Base-by-base conservation (phyloP, 352 stramenopile genomes). In the Phytophthora niederhauseri region DNA sequence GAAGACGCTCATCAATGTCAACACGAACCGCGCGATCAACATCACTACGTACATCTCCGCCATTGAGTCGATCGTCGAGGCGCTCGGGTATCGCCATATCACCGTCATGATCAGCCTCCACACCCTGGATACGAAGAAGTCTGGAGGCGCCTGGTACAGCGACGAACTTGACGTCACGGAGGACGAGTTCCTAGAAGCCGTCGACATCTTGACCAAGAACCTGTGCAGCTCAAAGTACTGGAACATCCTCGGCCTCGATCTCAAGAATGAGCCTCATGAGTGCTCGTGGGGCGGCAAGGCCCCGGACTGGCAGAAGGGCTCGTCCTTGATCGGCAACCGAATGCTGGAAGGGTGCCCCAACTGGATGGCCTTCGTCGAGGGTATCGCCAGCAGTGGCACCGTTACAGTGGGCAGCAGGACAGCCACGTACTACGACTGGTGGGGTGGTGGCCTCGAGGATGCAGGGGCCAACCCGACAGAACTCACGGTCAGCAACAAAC, bases 81-180 rank as follows among this genome's bases (percentile, higher is more conserved):
- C 75, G 41, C 72, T 91, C 0, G 77, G 73, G 2, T 91, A 91
- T 46, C 83, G 83, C 11, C 74, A 87, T 19, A 80, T 91, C 49
- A 73, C 77, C 0, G 83, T 91, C 22, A 72, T 91, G 61, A 87
- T 91, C 71, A 89, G 80, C 76, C 36, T 91, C 9, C 83, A 91
- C 59, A 91, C 83, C 22, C 61, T 91, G 15, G 73, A 77, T 11
- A 61, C 64, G 5, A 81, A 70, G 45, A 61, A 50, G 6, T 88
- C 80, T 1, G 83, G 83, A 7, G 83, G 81, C 19, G 77, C 73
- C 0, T 91, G 83, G 83, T 91, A 84, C 70, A 86, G 72, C 22
- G 66, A 70, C 5, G 55, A 73, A 45, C 68, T 87, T 1, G 84
- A 63, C 26, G 77, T 91, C 31, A 69, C 74, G 0, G 70, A 92